These are phyloP conservation scores for Epichloe festucae DNA, from an alignment of 2,329 filamentous ascomycete genomes.

Conservation along the genomic window DNA sequence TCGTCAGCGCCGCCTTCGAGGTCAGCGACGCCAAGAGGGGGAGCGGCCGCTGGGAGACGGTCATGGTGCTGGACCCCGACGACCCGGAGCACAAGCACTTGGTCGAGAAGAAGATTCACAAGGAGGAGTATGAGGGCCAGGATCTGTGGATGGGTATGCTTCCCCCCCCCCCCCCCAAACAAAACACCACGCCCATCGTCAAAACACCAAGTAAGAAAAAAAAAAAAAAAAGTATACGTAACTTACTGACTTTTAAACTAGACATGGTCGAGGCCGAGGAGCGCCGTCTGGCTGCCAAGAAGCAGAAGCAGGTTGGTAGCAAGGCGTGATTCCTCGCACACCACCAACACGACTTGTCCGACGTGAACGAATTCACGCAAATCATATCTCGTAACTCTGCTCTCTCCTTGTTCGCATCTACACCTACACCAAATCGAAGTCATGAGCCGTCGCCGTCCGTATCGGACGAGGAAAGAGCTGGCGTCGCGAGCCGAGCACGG, in stretches of 20 bases:
- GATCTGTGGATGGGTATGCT: slow-evolving; percentile 76
- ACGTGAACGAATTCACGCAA: not conserved
- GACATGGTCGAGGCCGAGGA: slow-evolving; percentile 80
- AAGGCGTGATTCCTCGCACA: slow-evolving; percentile 7
- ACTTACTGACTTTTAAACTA: slow-evolving; percentile 18
- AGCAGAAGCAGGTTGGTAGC: slow-evolving; percentile 17
- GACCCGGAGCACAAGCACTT: slow-evolving; percentile 72
- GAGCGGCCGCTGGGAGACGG: slow-evolving; percentile 69
- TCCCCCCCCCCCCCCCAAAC: no score
- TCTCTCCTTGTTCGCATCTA: no score
- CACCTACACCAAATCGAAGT: not conserved
- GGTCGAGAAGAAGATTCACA: slow-evolving; percentile 78
- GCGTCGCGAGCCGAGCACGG: not conserved
- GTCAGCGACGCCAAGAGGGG: slow-evolving; percentile 61
- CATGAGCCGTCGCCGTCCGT: not conserved
- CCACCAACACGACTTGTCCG: not conserved
- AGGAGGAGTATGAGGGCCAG: slow-evolving; percentile 76
- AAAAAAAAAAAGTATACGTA: no score
- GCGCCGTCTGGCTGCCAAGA: slow-evolving; percentile 35
- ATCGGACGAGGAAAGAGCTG: not conserved
- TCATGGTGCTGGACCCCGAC: slow-evolving; percentile 66
- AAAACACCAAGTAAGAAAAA: no score
- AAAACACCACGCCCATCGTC: no score
- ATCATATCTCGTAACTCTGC: not conserved
- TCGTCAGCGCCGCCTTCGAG: slow-evolving; percentile 76